Evolutionary conservation across 306 rosid genomes (phyloP).

Genomic region (Dryas drummondii): DNA sequence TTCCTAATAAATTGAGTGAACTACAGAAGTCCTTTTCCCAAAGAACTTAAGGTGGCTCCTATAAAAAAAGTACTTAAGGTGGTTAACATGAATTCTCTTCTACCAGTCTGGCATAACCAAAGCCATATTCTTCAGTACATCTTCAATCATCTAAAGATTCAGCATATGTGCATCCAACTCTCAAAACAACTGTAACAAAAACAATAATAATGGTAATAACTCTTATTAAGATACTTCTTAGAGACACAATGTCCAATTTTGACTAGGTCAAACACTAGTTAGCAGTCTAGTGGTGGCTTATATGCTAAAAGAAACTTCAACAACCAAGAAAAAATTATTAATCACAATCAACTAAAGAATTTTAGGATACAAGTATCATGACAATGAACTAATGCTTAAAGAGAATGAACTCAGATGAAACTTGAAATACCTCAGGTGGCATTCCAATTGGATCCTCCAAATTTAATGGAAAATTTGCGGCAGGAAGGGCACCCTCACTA

Average conservation of each 20-base stretch:
- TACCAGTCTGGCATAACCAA: neutral
- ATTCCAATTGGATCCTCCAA: conserved; percentile 72
- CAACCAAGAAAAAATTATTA: neutral
- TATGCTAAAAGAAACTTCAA: neutral
- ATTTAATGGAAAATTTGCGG: conserved; percentile 33
- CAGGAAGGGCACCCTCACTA: conserved; percentile 42
- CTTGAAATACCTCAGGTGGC: conserved; percentile 85
- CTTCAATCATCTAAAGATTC: neutral
- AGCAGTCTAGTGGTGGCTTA: neutral
- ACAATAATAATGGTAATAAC: neutral
- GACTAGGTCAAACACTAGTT: neutral
- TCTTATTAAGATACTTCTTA: neutral
- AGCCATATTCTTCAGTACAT: neutral
- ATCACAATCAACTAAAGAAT: neutral
- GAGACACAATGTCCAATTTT: neutral
- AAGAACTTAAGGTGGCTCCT: neutral
- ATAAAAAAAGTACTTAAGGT: neutral
- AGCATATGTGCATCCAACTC: neutral
- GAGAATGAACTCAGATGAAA: conserved; percentile 26
- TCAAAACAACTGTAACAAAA: neutral
- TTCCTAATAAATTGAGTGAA: neutral
- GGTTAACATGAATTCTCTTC: neutral
- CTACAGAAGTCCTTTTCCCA: neutral
- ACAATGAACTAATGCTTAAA: conserved; percentile 23
- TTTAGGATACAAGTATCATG: neutral